Evolutionary conservation across 257 asterid genomes (phyloP).

Genomic region (Asclepias syriaca): DNA sequence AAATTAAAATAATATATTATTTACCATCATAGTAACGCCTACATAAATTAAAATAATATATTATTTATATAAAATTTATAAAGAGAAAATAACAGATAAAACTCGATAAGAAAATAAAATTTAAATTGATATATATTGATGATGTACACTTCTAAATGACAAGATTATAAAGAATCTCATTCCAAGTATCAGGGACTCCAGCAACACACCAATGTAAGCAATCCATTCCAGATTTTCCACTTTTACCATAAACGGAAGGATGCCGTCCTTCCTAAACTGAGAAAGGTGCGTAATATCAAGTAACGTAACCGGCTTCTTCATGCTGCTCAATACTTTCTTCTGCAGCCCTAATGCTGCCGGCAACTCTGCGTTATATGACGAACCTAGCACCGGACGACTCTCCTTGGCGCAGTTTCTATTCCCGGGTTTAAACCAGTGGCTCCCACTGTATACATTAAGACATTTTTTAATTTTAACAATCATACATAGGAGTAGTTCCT

Average conservation of each 20-base stretch:
- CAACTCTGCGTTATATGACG: constrained; percentile 6
- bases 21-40: too few species aligned
- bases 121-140: too few species aligned
- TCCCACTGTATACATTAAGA: constrained; percentile 10
- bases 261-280: constrained; percentile 25
- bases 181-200: constrained; percentile 92
- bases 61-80: too few species aligned
- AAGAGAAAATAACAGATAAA: too few species aligned
- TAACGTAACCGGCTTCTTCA: constrained; percentile 16
- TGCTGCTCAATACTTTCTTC: constrained; percentile 13
- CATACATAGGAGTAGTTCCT: too few species aligned
- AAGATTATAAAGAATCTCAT: constrained; percentile 53
- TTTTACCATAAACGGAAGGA: constrained; percentile 29
- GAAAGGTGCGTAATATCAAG: constrained; percentile 25
- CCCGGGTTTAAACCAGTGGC: constrained; percentile 16
- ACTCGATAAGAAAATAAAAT: too few species aligned
- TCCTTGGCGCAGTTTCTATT: constrained; percentile 11
- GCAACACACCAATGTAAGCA: constrained; percentile 92
- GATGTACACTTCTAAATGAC: background rate
- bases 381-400: constrained; percentile 10
- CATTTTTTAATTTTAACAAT: too few species aligned
- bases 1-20: too few species aligned
- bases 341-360: constrained; percentile 16
- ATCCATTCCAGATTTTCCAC: constrained; percentile 27
- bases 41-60: too few species aligned